These are phyloP conservation scores for Sporothrix dimorphospora DNA, from an alignment of 2,329 filamentous ascomycete species.

Conservation along the genomic window DNA sequence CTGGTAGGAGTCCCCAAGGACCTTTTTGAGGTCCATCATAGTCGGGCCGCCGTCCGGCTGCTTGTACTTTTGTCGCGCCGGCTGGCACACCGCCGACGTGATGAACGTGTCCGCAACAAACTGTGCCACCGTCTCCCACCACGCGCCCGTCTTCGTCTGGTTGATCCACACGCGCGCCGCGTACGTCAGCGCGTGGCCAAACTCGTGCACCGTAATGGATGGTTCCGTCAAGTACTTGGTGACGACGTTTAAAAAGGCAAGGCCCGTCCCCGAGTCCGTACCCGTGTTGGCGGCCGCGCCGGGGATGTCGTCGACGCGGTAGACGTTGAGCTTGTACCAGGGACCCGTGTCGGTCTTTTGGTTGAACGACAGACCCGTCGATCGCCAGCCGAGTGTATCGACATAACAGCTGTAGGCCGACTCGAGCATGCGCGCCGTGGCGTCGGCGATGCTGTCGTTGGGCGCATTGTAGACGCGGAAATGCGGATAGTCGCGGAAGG, in stretches of 20 bases:
- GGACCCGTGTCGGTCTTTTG: conserved; percentile 40
- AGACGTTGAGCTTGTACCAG: conserved; percentile 53
- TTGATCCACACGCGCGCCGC: conserved; percentile 49
- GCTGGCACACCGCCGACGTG: conserved; percentile 49
- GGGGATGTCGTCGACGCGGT: conserved; percentile 44
- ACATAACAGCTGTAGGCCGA: conserved; percentile 47
- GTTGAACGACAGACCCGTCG: conserved; percentile 41
- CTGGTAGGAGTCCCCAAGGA: conserved; percentile 52
- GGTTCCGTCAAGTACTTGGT: conserved; percentile 45
- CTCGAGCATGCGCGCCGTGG: conserved; percentile 48
- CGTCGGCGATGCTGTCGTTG: conserved; percentile 38
- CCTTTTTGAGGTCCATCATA: conserved; percentile 44
- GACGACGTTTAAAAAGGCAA: conserved; percentile 36
- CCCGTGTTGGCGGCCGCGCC: conserved; percentile 47
- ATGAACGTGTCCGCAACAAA: conserved; percentile 54
- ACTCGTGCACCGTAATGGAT: conserved; percentile 53
- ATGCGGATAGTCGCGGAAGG: conserved; percentile 44
- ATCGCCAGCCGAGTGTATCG: conserved; percentile 42
- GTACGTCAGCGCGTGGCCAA: conserved; percentile 53
- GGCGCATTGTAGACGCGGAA: conserved; percentile 46
- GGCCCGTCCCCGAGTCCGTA: conserved; percentile 45
- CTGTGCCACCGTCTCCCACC: conserved; percentile 57
- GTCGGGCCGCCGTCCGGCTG: background rate
- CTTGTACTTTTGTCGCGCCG: background rate
- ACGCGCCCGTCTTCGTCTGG: conserved; percentile 51